Conservation (phyloP, 2,329 filamentous ascomycete species). For the Albophoma yamanashiensis region DNA sequence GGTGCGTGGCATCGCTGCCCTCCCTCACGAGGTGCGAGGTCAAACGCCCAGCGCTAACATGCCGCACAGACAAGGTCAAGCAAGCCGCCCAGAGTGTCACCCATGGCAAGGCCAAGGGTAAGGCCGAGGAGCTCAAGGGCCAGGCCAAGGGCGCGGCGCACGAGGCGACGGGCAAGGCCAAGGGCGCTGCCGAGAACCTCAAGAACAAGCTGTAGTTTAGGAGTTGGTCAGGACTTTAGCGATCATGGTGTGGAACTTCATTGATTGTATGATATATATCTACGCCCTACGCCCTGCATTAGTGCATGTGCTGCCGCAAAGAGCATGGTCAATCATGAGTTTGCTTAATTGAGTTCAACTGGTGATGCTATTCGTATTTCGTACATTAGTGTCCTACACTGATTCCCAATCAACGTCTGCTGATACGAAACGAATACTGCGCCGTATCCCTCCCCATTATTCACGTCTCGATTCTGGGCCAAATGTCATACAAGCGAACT, state of each 20-base stretch:
- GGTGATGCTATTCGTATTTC: neutral
- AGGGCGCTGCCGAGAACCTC: conserved; percentile 29
- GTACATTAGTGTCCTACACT: neutral
- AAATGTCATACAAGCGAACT: neutral
- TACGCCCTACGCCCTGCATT: neutral
- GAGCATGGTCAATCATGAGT: neutral
- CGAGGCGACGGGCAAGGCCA: conserved; percentile 29
- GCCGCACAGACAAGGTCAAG: conserved; percentile 34
- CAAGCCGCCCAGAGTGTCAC: conserved; percentile 27
- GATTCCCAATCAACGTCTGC: neutral
- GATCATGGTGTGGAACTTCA: neutral
- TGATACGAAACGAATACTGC: neutral
- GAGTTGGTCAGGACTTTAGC: too few relatives aligned
- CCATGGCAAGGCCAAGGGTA: conserved; percentile 20
- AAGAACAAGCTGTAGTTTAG: conserved; percentile 8
- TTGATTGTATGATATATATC: neutral
- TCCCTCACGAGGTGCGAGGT: neutral
- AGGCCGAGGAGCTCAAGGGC: conserved; percentile 21
- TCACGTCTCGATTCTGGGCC: neutral
- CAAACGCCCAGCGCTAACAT: neutral
- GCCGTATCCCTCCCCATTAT: neutral
- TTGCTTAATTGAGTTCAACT: neutral
- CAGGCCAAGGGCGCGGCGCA: conserved; percentile 26
- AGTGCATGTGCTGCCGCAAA: neutral
- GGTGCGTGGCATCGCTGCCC: conserved; percentile 27